Conservation (phyloP, 192 early-diverging fungal genomes). For the Gonapodya prolifera region DNA sequence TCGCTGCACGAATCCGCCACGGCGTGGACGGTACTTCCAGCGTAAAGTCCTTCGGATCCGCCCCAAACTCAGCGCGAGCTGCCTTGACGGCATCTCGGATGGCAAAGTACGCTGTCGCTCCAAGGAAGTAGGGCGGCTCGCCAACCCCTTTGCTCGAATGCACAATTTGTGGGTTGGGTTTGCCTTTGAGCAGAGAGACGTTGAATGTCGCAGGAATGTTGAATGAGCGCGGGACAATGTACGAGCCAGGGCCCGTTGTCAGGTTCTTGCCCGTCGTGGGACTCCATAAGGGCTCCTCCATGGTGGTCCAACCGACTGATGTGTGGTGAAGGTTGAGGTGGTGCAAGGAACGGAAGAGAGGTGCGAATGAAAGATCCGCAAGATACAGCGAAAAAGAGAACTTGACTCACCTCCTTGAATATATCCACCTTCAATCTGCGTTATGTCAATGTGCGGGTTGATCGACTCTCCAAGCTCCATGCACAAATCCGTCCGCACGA, state of each 20-base stretch:
- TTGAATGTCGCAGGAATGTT: constrained; percentile 73
- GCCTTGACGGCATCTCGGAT: constrained; percentile 62
- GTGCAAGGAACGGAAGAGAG: no score
- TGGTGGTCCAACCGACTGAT: constrained; percentile 72
- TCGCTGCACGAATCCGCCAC: constrained; percentile 56
- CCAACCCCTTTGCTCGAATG: constrained; percentile 46
- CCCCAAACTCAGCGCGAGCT: constrained; percentile 27
- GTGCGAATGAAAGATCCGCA: no score
- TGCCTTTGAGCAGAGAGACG: constrained; percentile 45
- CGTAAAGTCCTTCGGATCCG: constrained; percentile 33
- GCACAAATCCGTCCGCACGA: constrained; percentile 55
- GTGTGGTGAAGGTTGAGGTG: no score
- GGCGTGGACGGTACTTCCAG: constrained; percentile 65
- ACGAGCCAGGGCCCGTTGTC: constrained; percentile 70
- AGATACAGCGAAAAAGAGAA: no score
- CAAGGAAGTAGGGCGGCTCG: constrained; percentile 77
- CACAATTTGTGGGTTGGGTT: constrained; percentile 34
- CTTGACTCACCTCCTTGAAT: background rate
- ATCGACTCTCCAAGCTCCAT: constrained; percentile 78
- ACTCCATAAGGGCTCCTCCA: constrained; percentile 66
- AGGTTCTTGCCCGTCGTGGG: constrained; percentile 56
- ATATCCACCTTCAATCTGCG: constrained; percentile 32
- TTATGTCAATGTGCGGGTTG: constrained; percentile 76
- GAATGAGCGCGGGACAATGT: constrained; percentile 75
- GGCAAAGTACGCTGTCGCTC: constrained; percentile 61